Base-by-base conservation (phyloP, 2,329 filamentous ascomycete genomes). In the Cladophialophora chaetospira region DNA sequence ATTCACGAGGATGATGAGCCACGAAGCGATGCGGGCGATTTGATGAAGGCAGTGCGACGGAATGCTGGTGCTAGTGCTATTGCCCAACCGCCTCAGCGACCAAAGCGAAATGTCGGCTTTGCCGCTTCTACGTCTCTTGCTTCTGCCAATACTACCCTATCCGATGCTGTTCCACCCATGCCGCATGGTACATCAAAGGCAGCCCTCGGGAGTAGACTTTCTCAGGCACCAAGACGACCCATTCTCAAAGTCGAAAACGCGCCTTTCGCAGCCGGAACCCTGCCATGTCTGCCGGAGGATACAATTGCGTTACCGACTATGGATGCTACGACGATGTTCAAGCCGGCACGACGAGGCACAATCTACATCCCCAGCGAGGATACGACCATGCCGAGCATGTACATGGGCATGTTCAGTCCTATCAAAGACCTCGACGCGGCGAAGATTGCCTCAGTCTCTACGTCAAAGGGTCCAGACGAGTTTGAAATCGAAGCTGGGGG, bases 321-420 rank as follows among this genome's bases (percentile, higher is more conserved):
- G 2, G 17, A 45, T 36, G 43, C 10, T 10, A 44, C 44, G 43
- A 40, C 26, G 29, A 8, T 3, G 31, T 38, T 50, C 13, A 63
- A 56, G 36, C 64, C 68, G 26, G 65, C 71, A 19, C 70, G 71
- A 35, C 69, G 71, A 21, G 68, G 70, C 26, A 75, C 72, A 2
- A 68, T 76, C 13, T 76, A 75, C 57, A 73, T 77, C 25, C 73
- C 75, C 0, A 66, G 70, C 0, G 73, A 77, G 35, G 72, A 77
- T 57, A 72, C 69, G 1, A 73, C 74, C 0, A 68, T 74, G 53
- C 71, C 74, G 4, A 75, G 68, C 21, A 69, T 72, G 29, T 77
- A 75, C 50, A 75, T 77, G 74, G 71, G 67, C 8, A 65, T 76
- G 4, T 75, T 76, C 60, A 75, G 71, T 56, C 73, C 73, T 1